Evolutionary conservation across 1,284 basidiomycete species (phyloP), one percentile per base, ranked within the genome.

Genomic region (Leccinum pallidistipes): DNA sequence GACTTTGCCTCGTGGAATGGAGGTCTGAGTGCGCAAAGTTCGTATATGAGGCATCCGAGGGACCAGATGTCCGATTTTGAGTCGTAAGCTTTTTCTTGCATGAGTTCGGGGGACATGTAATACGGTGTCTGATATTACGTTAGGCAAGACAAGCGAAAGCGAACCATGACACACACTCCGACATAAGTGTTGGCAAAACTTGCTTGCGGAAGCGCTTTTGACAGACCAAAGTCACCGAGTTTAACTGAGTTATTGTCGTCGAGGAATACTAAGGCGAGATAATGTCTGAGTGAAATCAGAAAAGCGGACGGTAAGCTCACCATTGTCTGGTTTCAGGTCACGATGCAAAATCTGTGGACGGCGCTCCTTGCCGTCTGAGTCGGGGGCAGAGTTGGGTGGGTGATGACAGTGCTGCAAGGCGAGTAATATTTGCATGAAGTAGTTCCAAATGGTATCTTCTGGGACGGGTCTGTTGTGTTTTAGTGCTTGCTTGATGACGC

Each of bases 1-100:
- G 93, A 94, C 73, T 92, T 88, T 1, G 94, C 94, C 76, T 95
- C 92, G 68, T 94, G 90, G 69, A 96, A 96, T 10, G 94, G 94
- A 0, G 94, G 94, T 67, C 91, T 90, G 57, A 94, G 81, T 3
- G 24, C 24, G 3, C 96, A 98, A 56, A 98, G 85, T 77, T 98
- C 96, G 74, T 93, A 98, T 43, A 98, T 93, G 47, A 98, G 82
- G 76, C 97, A 99, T 1, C 96, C 97, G 38, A 98, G 83, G 11
- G 94, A 96, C 97, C 97, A 99, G 56, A 99, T 97, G 72, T 99
- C 96, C 0, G 93, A 95, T 78, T 98, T 98, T 21, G 92, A 91
- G 78, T 98, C 97, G 76, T 99, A 99, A 6, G 92, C 87, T 73
- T 94, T 95, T 71, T 97, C 95, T 75, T 94, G 93, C 81, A 98